Base-by-base conservation (phyloP, 305 asterid genomes). In the Nicotiana rustica region DNA sequence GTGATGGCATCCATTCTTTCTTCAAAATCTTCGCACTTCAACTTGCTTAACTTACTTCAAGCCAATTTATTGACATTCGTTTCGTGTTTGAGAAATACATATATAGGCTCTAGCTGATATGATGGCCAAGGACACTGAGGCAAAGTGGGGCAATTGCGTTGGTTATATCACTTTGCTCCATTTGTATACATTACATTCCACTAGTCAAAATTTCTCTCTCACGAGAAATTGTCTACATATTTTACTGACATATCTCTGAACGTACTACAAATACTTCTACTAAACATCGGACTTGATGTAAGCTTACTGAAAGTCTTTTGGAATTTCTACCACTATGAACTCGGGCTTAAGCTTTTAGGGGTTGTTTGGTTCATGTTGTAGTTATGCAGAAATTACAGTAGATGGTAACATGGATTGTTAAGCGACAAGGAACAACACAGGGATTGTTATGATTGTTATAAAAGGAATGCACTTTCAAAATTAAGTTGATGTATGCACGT, bases 1-100 rank as follows among this genome's bases (percentile, higher is more conserved):
- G 91, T 88, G 4, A 67, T 35, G 7, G 5, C 29, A 17, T 67
- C 25, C 75, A 35, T 67, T 49, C 15, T 49, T 49, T 10, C 56
- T 10, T 49, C 12, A 4, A 33, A 33, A 67, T 6, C 8, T 67
- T 31, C 6, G 6, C 25, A 67, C 75, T 67, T 31, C 3, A 66
- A 66, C 3, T 67, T 67, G 17, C 29, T 31, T 66, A 66, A 18
- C 2, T 66, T 29, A 65, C 10, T 65, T 65, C 3, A 65, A 15
- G 29, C 8, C 21, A 65, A 66, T 52, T 67, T 8, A 67, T 67
- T 67, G 36, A 67, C 9, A 67, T 35, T 67, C 29, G 8, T 67
- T 10, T 62, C 67, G 25, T 62, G 35, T 62, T 21, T 10, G 19
- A 4, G 9, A 35, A 17, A 67, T 52, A 67, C 36, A 67, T 52